Percentiles rank a stretch among this genome's conserved stretches.
Evolutionary conservation across 2,329 filamentous ascomycete genomes (phyloP).

Genomic region (Mycosphaerella sp.): DNA sequence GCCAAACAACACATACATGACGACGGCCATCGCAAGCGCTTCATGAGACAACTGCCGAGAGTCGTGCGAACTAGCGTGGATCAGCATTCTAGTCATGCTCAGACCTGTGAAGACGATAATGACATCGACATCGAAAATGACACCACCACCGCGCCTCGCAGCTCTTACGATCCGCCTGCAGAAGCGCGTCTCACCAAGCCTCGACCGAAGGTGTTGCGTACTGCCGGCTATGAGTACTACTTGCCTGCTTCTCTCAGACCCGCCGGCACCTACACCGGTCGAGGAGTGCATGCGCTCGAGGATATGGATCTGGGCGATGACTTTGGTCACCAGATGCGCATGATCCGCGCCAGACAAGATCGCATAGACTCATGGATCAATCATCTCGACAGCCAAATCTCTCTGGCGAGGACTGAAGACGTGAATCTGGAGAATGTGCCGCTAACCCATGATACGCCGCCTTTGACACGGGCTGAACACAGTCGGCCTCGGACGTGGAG

Average conservation of each 20-base stretch:
- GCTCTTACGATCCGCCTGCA: neutral
- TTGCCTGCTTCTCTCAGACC: slow-evolving; percentile 1
- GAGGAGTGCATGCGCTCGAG: neutral
- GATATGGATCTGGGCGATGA: neutral
- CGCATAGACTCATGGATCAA: slow-evolving; percentile 4
- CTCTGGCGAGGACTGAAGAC: neutral
- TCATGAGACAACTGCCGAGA: neutral
- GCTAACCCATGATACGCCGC: neutral
- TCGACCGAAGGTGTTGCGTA: neutral
- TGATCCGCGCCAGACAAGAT: slow-evolving; percentile 3
- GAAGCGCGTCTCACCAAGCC: neutral
- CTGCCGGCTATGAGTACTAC: neutral
- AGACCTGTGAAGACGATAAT: neutral
- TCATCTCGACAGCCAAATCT: slow-evolving; percentile 2
- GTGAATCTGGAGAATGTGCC: neutral
- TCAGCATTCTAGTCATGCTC: neutral
- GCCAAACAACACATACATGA: neutral
- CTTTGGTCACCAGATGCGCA: neutral
- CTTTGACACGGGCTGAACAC: neutral
- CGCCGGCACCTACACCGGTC: neutral
- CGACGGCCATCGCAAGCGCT: neutral
- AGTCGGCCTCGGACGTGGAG: neutral
- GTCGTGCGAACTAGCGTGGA: neutral
- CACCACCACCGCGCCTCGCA: neutral
- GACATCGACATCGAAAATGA: neutral